These are phyloP conservation scores for Gamarada debralockiae DNA, from an alignment of 495 filamentous ascomycete species.

Conservation along the genomic window DNA sequence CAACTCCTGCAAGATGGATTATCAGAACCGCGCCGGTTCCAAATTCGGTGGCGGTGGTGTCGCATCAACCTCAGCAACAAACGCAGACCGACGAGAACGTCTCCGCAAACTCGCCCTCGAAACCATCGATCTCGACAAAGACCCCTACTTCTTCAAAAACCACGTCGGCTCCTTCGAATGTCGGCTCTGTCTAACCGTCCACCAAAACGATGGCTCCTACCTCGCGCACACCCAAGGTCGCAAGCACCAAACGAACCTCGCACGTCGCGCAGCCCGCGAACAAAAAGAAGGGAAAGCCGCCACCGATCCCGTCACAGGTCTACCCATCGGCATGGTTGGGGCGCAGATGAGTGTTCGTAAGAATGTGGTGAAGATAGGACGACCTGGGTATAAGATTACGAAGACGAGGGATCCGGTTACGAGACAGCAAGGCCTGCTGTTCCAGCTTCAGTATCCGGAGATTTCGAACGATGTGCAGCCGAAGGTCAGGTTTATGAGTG, in stretches of 20 bases:
- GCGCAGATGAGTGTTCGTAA: conserved; percentile 73
- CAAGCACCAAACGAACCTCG: conserved; percentile 99
- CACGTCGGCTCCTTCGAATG: conserved; percentile 98
- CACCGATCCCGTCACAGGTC: conserved; percentile 69
- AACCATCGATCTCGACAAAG: conserved; percentile 98
- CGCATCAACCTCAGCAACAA: conserved; percentile 86
- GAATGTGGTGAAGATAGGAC: conserved; percentile 95
- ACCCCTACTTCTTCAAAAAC: conserved; percentile 99
- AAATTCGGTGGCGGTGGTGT: conserved; percentile 98
- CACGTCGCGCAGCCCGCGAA: conserved; percentile 88
- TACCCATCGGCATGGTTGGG: conserved; percentile 68
- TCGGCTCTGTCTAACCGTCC: conserved; percentile 95
- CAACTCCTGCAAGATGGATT: conserved; percentile 44
- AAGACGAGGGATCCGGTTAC: conserved; percentile 90
- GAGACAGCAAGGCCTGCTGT: conserved; percentile 82
- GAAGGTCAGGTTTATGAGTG: conserved; percentile 93
- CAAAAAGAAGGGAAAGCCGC: conserved; percentile 78
- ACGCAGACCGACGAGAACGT: conserved; percentile 94
- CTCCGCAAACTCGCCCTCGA: conserved; percentile 97
- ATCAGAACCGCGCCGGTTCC: conserved; percentile 91
- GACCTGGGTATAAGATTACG: conserved; percentile 97
- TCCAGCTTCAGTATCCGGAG: conserved; percentile 95
- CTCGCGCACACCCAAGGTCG: conserved; percentile 98
- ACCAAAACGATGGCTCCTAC: conserved; percentile 99
- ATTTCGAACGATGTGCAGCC: conserved; percentile 73